Percentiles rank a stretch among this genome's conserved stretches.
Conservation (phyloP, 2,329 filamentous ascomycete genomes). For the Aspergillus pseudoterreus region DNA sequence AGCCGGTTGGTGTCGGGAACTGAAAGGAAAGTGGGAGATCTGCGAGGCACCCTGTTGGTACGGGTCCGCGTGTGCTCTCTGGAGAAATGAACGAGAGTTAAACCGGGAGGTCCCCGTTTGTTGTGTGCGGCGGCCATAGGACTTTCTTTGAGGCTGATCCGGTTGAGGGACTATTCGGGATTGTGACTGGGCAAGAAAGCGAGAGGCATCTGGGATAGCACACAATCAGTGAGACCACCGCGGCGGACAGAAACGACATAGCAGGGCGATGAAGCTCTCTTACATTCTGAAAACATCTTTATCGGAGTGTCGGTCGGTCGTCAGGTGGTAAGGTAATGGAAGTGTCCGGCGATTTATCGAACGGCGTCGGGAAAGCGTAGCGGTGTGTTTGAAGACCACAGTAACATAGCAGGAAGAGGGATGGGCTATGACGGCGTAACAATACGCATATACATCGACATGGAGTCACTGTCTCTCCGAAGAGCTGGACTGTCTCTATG, state of each 20-base stretch:
- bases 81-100: conserved; percentile 47
- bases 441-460: not conserved
- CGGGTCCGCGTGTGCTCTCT: conserved; percentile 64
- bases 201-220: conserved; percentile 68
- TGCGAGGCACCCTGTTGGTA: conserved; percentile 72
- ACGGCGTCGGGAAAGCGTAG: not conserved
- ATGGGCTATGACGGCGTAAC: not conserved
- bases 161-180: conserved; percentile 76
- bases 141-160: conserved; percentile 48
- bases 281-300: conserved; percentile 87
- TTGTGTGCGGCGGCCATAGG: conserved; percentile 46
- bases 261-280: conserved; percentile 30
- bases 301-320: conserved; percentile 8
- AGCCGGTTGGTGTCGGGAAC: conserved; percentile 75
- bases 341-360: not conserved
- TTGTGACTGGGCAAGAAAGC: conserved; percentile 94
- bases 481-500: no score
- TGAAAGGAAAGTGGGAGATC: conserved; percentile 72
- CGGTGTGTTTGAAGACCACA: not conserved
- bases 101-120: conserved; percentile 45
- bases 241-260: not conserved
- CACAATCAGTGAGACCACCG: not conserved
- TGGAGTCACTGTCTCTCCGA: no score
- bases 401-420: not conserved
- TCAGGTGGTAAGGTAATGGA: conserved; percentile 1